phyloP scores from a whole-genome alignment of 83 land plant species.

The Thuja plicata region DNA sequence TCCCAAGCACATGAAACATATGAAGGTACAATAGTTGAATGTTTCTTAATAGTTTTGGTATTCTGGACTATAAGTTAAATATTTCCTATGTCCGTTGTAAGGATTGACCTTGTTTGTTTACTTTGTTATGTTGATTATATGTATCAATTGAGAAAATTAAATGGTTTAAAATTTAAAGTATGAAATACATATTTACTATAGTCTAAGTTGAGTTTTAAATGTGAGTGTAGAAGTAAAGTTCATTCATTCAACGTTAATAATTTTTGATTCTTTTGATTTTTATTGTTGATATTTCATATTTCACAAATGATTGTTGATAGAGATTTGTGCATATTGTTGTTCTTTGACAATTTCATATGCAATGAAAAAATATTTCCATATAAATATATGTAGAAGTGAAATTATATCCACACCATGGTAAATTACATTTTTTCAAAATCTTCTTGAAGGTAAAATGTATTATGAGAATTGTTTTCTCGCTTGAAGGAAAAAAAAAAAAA shows the following conservation, averaged over 20 bases:
- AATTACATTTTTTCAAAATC: not conserved
- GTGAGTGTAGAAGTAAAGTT: not conserved
- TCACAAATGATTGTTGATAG: not conserved
- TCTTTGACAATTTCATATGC: not conserved
- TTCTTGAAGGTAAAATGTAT: too few species aligned
- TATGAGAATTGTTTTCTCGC: too few species aligned
- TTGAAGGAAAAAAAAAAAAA: too few species aligned
- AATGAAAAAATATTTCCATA: not conserved
- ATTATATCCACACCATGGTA: not conserved
- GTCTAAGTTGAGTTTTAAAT: not conserved
- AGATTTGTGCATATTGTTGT: not conserved
- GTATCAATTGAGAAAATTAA: not conserved
- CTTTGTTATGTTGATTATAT: not conserved
- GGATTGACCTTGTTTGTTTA: not conserved
- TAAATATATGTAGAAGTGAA: not conserved
- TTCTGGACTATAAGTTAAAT: not conserved
- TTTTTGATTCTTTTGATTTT: not conserved
- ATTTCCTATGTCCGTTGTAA: not conserved
- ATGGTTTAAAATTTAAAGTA: not conserved
- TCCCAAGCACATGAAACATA: too few species aligned
- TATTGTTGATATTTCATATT: not conserved
- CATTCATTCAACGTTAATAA: not conserved
- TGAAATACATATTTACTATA: not conserved
- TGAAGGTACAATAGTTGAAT: not conserved
- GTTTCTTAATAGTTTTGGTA: not conserved